These are phyloP conservation scores for Cercospora berteroae DNA, from an alignment of 2,329 filamentous ascomycete genomes.

Conservation along the genomic window DNA sequence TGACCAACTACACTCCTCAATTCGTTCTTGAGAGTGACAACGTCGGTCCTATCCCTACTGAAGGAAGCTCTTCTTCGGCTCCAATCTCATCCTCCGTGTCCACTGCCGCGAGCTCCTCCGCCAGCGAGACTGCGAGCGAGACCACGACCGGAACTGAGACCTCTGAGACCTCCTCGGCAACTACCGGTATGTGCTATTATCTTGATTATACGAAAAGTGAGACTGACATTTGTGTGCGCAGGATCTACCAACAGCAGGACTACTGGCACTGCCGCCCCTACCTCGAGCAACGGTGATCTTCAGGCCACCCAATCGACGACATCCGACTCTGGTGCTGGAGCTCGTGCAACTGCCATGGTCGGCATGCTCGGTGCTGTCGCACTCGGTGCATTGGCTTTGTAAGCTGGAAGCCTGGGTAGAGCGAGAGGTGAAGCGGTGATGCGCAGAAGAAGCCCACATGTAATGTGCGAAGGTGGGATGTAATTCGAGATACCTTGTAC, in stretches of 20 bases:
- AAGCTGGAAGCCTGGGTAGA: background rate
- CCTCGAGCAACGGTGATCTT: constrained; percentile 1
- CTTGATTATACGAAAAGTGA: background rate
- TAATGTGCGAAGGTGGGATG: background rate
- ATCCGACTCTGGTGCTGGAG: constrained; percentile 17
- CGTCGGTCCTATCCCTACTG: constrained; percentile 37
- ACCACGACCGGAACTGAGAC: constrained; percentile 7
- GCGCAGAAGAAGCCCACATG: background rate
- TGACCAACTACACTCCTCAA: constrained; percentile 54
- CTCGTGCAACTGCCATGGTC: constrained; percentile 28
- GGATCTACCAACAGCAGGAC: background rate
- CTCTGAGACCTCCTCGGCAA: background rate
- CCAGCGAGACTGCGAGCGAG: constrained; percentile 6
- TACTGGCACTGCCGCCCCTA: background rate
- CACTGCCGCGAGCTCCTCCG: constrained; percentile 9
- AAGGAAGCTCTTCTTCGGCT: constrained; percentile 32
- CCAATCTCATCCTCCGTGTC: constrained; percentile 14
- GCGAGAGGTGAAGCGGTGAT: background rate
- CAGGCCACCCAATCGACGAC: constrained; percentile 8
- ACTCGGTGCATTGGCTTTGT: constrained; percentile 32
- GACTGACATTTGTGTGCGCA: background rate
- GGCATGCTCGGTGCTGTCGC: constrained; percentile 31
- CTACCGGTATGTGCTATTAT: background rate
- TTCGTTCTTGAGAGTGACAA: constrained; percentile 51
- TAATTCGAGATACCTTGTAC: background rate